These are phyloP conservation scores for Leptographium radiaticola DNA, from an alignment of 2,329 filamentous ascomycete species.

Conservation along the genomic window DNA sequence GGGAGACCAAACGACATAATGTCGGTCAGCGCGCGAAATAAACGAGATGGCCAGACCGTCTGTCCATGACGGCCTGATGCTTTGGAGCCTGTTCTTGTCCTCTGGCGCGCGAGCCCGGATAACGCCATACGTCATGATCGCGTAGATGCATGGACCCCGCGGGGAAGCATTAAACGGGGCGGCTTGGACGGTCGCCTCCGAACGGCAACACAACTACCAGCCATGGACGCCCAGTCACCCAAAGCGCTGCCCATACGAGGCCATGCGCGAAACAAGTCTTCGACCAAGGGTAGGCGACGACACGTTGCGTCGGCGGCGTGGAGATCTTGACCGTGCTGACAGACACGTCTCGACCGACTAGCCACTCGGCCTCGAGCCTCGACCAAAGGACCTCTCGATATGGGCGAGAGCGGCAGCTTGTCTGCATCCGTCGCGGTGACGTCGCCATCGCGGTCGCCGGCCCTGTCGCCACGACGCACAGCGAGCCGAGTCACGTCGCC, in stretches of 20 bases:
- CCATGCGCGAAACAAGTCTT: conserved; percentile 24
- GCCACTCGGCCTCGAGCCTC: conserved; percentile 51
- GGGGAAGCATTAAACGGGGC: no score
- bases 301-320: neutral
- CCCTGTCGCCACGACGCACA: conserved; percentile 4
- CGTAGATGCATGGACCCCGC: no score
- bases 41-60: no score
- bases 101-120: no score
- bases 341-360: conserved; percentile 13
- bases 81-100: no score
- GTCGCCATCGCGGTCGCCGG: conserved; percentile 8
- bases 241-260: conserved; percentile 10
- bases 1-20: neutral
- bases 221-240: conserved; percentile 2
- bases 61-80: no score
- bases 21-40: no score
- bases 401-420: conserved; percentile 40
- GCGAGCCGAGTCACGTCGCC: conserved; percentile 16
- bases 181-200: no score
- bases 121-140: no score
- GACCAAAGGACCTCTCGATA: conserved; percentile 68
- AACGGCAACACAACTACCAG: neutral
- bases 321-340: neutral
- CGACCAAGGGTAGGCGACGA: conserved; percentile 21
- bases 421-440: conserved; percentile 11